Evolutionary conservation across 768 basidiomycete genomes (phyloP), one percentile per base, ranked within the genome.

Genomic region (Hysterangium stoloniferum): DNA sequence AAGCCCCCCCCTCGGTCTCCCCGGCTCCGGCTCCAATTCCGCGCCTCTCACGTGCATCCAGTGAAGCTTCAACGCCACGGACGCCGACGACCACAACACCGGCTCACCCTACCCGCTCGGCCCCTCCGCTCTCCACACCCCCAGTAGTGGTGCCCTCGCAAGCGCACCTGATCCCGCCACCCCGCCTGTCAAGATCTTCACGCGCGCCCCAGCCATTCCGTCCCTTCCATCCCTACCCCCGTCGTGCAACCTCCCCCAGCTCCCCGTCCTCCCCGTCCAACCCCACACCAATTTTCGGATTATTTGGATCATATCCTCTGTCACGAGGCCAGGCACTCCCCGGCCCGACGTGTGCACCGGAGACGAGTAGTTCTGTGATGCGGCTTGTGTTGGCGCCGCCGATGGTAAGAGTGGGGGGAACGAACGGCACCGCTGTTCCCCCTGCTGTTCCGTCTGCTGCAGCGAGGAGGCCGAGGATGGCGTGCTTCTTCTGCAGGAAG

Each of bases 401-500:
- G 32, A 19, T 25, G 22, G n/a, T n/a, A 12, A 31, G 31, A 6
- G 19, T 20, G 13, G 17, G n/a, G 9, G 33, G n/a, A 15, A 17
- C 36, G 7, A 31, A 15, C 17, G 19, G 24, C 8, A 22, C 15
- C 20, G 20, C 48, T 6, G 31, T 19, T 1, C 48, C 34, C 12
- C 8, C 19, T 25, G 19, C 44, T 17, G 19, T 12, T 24, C 44
- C 17, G 44, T 19, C 12, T 17, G 11, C 20, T 3, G 25, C 38
- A 25, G 11, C 36, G 9, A 36, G 27, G 8, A 35, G 48, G 54
- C 81, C 81, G 13, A 71, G 76, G 2, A 67, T 82, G 1, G 81
- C 81, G 1, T 82, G 81, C 55, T 65, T 80, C 5, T 83, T 83
- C 58, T 83, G 81, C 59, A 70, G 81, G 34, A 79, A 79, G 4